Evolutionary conservation across 2,329 filamentous ascomycete genomes (phyloP).

Genomic region (Trichoderma citrinoviride): DNA sequence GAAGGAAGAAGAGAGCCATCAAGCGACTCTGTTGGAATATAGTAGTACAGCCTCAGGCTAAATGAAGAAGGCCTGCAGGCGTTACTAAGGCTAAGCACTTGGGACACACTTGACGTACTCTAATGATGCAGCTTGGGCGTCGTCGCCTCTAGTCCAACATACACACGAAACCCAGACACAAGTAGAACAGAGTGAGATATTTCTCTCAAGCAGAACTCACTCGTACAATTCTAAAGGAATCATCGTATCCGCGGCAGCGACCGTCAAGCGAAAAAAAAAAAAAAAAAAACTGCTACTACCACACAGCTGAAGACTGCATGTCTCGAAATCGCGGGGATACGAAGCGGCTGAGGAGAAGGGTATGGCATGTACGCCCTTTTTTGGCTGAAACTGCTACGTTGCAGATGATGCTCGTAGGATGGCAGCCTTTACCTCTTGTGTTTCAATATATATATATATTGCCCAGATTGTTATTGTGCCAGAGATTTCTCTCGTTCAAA

Average conservation of each 20-base stretch:
- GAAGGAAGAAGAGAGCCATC: no score
- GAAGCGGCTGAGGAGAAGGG: conserved; percentile 5
- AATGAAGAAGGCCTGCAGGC: not conserved
- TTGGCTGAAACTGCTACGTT: not conserved
- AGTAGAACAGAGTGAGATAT: no score
- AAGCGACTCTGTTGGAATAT: not conserved
- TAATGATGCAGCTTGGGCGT: no score
- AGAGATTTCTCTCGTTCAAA: no score
- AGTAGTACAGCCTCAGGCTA: not conserved
- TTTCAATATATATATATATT: no score
- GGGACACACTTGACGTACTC: not conserved
- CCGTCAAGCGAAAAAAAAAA: not conserved
- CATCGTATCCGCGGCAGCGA: not conserved
- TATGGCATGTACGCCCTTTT: not conserved
- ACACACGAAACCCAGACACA: not conserved
- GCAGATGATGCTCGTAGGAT: no score
- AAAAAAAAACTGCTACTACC: no score
- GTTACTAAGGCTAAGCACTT: not conserved
- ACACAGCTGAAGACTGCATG: not conserved
- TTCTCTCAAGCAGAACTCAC: no score
- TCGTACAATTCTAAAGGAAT: no score
- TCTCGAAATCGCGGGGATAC: not conserved
- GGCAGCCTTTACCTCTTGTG: no score
- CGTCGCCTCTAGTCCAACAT: not conserved
- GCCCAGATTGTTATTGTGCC: no score